Evolutionary conservation across 139 green algal species (phyloP).

Genomic region (Trebouxia sp.): DNA sequence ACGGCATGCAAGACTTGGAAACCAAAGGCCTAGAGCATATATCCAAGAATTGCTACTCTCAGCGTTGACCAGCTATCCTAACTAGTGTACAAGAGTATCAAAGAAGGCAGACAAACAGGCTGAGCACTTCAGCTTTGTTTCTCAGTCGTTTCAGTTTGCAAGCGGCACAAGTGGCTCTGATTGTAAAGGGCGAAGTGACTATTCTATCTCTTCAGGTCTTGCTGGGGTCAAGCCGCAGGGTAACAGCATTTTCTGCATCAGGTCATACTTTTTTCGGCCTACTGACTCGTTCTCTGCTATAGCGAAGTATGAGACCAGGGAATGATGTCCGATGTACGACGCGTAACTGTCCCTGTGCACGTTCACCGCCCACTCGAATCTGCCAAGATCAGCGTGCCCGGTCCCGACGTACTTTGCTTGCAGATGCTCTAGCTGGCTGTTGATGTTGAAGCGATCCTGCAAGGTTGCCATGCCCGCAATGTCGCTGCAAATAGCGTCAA

Average conservation of each 20-base stretch:
- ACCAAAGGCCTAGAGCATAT: too few relatives aligned
- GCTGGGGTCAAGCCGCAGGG: conserved; percentile 85
- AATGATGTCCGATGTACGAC: conserved; percentile 90
- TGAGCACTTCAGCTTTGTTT: not conserved
- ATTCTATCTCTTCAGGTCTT: conserved; percentile 59
- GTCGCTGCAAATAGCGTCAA: too few relatives aligned
- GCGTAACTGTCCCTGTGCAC: conserved; percentile 97
- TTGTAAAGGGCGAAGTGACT: too few relatives aligned
- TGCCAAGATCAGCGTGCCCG: conserved; percentile 84
- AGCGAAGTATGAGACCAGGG: conserved; percentile 89
- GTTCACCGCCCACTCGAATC: conserved; percentile 97
- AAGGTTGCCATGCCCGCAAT: conserved; percentile 73
- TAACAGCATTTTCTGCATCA: conserved; percentile 92
- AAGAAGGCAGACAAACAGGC: not conserved
- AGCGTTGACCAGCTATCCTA: too few relatives aligned
- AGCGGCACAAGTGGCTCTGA: too few relatives aligned
- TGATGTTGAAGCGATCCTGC: conserved; percentile 95
- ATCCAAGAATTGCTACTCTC: too few relatives aligned
- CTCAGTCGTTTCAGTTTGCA: too few relatives aligned
- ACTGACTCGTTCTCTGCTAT: conserved; percentile 95
- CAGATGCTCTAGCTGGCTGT: conserved; percentile 96
- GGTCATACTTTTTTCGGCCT: conserved; percentile 87
- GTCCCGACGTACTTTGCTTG: conserved; percentile 96
- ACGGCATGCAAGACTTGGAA: too few relatives aligned
- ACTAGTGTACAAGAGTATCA: too few relatives aligned